Evolutionary conservation across 768 basidiomycete genomes (phyloP).

Genomic region (Nidularia sp.): DNA sequence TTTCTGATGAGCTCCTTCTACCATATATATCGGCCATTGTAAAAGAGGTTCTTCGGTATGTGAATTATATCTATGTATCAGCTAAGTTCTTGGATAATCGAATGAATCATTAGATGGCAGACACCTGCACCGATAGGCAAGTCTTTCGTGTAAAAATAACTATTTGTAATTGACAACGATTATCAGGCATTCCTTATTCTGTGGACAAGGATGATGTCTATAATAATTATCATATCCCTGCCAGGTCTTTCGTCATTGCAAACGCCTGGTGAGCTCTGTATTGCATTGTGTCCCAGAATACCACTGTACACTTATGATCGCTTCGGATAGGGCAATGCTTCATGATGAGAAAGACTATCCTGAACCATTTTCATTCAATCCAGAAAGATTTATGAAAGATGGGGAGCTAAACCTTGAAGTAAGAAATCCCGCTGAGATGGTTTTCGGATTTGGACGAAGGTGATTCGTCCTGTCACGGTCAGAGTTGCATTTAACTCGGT

Average conservation of each 20-base stretch:
- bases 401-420: conserved; percentile 1
- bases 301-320: background rate
- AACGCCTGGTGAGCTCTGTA: conserved; percentile 25
- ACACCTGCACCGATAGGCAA: conserved; percentile 24
- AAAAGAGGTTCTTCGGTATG: conserved; percentile 26
- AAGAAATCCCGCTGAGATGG: background rate
- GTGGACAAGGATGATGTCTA: conserved; percentile 38
- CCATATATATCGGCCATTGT: conserved; percentile 33
- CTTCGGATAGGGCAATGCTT: conserved; percentile 15
- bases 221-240: conserved; percentile 39
- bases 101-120: conserved; percentile 16
- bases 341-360: conserved; percentile 22
- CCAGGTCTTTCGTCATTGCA: conserved; percentile 29
- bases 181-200: conserved; percentile 25
- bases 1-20: conserved; percentile 26
- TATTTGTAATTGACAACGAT: background rate
- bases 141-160: background rate
- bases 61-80: background rate
- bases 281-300: background rate
- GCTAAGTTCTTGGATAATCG: background rate
- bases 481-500: background rate
- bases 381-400: conserved; percentile 13
- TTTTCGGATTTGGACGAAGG: conserved; percentile 2
- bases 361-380: conserved; percentile 18
- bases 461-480: background rate